Base-by-base conservation (phyloP, 106 monocot species). In the Allium fistulosum region DNA sequence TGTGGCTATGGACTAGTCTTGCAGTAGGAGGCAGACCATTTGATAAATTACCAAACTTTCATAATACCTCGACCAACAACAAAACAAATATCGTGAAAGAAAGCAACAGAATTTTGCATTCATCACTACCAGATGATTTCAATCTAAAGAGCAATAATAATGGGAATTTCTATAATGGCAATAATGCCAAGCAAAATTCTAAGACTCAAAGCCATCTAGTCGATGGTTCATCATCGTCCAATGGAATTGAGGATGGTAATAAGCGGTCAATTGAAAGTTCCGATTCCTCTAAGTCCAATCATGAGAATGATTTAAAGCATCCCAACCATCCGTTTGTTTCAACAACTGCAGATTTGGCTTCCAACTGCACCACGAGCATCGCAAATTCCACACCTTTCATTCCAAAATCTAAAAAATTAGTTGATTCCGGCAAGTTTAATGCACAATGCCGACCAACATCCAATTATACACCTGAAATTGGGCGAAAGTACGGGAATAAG, bases 1-100 rank as follows among this genome's bases (percentile, higher is more conserved):
- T 87, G 12, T 87, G 87, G 87, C 67, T 26, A 17, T 87, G 82
- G 83, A 83, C 72, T 13, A 69, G 58, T 61, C 80, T 87, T 71
- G 51, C 82, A 17, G 71, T 61, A 14, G 83, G 87, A 28, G 80
- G 70, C n/a, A 70, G 81, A 17, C 84, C 81, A 58, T 71, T 81
- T 59, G 72, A 13, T 60, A 48, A 14, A 61, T 47, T 57, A 79
- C 71, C 64, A 57, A 53, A 17, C 48, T 15, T 8, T 46, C 58
- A 86, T 46, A 48, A 60, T 22, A 26, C 48, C 49, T 62, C 69
- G 18, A 37, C 83, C 18, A 48, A 13, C 46, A 6, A 64, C 62
- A 27, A 16, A 57, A 53, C 73, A 22, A n/a, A 11, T 49, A 12
- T 46, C 10, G 74, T 75, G 55, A 7, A 26, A 60, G 26, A 10